Conservation (phyloP, 2,329 filamentous ascomycete species). For the Pseudogymnoascus sp. region DNA sequence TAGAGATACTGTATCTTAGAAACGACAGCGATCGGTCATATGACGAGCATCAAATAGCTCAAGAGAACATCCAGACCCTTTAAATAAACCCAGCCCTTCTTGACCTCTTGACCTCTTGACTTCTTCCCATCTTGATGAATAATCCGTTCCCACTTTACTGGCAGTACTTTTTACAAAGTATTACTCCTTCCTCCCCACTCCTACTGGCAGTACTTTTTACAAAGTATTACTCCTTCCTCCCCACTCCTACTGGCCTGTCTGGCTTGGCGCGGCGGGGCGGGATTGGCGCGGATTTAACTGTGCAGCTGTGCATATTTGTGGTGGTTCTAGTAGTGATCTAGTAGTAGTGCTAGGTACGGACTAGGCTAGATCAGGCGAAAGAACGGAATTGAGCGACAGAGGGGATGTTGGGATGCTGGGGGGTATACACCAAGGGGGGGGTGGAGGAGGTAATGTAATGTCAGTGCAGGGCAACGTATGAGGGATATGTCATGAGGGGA, state of each 20-base stretch:
- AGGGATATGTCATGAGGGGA: background rate
- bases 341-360: no score
- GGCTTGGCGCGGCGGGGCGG: background rate
- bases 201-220: background rate
- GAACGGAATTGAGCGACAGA: background rate
- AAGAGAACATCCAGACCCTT: background rate
- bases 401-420: background rate
- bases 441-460: background rate
- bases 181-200: background rate
- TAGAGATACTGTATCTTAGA: no score
- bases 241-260: background rate
- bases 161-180: background rate
- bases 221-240: background rate
- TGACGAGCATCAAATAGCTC: background rate
- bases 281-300: background rate
- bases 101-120: no score
- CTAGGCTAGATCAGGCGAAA: background rate
- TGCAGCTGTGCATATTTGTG: background rate
- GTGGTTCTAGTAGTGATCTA: background rate
- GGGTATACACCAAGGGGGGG: no score
- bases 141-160: background rate
- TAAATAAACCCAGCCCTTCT: background rate
- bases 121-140: background rate
- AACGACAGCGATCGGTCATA: no score
- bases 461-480: background rate